phyloP scores from a whole-genome alignment of 495 filamentous ascomycete genomes.

The Aspergillus campestris region DNA sequence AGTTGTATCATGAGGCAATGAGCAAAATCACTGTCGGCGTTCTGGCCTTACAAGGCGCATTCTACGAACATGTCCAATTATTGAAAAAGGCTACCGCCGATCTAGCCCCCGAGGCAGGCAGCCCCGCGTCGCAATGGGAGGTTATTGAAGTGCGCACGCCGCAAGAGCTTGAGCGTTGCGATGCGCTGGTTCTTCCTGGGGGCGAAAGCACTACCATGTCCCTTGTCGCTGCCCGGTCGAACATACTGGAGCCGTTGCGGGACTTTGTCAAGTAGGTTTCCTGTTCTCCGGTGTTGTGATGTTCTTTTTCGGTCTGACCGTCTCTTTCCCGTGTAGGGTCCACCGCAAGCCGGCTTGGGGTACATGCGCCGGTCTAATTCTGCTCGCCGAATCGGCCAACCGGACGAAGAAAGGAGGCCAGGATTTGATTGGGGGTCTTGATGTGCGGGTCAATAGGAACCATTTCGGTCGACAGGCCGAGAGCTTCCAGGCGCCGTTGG shows the following conservation, averaged over 20 bases:
- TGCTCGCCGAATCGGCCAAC: constrained; percentile 83
- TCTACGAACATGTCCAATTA: constrained; percentile 76
- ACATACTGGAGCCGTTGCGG: constrained; percentile 74
- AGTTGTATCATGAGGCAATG: no score
- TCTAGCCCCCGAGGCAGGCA: constrained; percentile 17
- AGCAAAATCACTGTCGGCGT: constrained; percentile 61
- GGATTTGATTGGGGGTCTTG: constrained; percentile 85
- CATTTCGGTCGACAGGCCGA: constrained; percentile 92
- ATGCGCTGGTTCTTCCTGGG: constrained; percentile 83
- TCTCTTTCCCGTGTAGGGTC: constrained; percentile 19
- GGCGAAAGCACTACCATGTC: constrained; percentile 94
- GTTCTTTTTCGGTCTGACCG: constrained; percentile 7
- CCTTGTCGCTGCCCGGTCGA: constrained; percentile 71
- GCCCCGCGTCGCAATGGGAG: constrained; percentile 34
- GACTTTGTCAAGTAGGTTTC: constrained; percentile 83
- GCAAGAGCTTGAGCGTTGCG: constrained; percentile 59
- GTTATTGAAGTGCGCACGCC: constrained; percentile 77
- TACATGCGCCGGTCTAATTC: constrained; percentile 89
- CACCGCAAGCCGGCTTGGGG: constrained; percentile 84
- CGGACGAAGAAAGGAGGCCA: constrained; percentile 85
- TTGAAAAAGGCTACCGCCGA: constrained; percentile 54
- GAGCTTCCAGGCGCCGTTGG: constrained; percentile 74
- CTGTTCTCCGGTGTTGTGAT: neutral
- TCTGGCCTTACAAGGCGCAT: constrained; percentile 89
- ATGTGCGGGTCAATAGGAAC: constrained; percentile 89